phyloP scores from a whole-genome alignment of 2,329 filamentous ascomycete genomes.

The Penicillium concentricum region DNA sequence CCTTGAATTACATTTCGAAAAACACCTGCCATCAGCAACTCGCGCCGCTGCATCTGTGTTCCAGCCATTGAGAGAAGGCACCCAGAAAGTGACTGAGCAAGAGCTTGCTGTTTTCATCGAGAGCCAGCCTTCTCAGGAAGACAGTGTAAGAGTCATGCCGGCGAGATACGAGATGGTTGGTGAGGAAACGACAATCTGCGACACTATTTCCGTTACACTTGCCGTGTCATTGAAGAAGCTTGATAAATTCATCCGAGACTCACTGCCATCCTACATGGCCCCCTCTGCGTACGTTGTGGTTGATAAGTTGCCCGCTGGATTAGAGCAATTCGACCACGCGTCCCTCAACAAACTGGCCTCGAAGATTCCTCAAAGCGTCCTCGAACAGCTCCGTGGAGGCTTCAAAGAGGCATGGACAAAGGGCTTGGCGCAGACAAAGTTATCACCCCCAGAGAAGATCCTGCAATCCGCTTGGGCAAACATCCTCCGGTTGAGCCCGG shows the following conservation, averaged over 20 bases:
- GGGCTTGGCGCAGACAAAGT: conserved; percentile 25
- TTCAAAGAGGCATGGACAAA: conserved; percentile 36
- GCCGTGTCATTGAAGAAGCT: conserved; percentile 40
- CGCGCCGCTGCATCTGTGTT: conserved; percentile 31
- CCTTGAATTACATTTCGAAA: conserved; percentile 40
- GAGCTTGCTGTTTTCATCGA: conserved; percentile 36
- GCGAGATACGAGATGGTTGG: conserved; percentile 23
- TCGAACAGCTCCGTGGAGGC: conserved; percentile 17
- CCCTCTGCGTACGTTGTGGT: conserved; percentile 46
- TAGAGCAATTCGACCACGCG: conserved; percentile 31
- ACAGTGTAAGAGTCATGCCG: conserved; percentile 28
- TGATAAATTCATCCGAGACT: conserved; percentile 45
- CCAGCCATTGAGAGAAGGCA: conserved; percentile 16
- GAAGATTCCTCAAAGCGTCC: conserved; percentile 17
- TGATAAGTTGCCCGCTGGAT: conserved; percentile 35
- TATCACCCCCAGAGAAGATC: conserved; percentile 39
- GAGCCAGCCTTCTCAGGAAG: conserved; percentile 25
- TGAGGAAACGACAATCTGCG: conserved; percentile 12
- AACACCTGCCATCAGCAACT: conserved; percentile 32
- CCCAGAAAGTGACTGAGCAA: conserved; percentile 15
- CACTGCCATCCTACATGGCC: conserved; percentile 47
- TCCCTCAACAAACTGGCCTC: conserved; percentile 33
- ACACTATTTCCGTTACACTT: conserved; percentile 32
- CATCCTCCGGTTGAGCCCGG: conserved; percentile 23
- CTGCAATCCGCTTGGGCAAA: conserved; percentile 34